Evolutionary conservation across 2,329 filamentous ascomycete genomes (phyloP).

Genomic region (Beauveria australis): DNA sequence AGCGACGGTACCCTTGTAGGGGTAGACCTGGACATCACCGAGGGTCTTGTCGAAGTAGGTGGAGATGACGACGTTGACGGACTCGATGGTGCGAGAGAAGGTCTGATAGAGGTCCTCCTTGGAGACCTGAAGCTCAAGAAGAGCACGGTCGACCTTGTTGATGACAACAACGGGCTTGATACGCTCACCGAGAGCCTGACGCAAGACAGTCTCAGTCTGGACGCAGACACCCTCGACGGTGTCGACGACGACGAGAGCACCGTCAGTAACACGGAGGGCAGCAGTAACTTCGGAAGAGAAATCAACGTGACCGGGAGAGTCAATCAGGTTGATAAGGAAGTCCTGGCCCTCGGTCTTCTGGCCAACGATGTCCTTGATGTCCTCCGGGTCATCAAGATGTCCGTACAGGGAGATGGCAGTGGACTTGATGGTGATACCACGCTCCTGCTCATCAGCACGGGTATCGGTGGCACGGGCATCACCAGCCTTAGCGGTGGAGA

Average conservation of each 20-base stretch:
- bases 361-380: conserved; percentile 88
- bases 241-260: conserved; percentile 99
- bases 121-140: conserved; percentile 95
- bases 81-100: conserved; percentile 99
- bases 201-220: conserved; percentile 98
- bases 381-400: conserved; percentile 69
- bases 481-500: conserved; percentile 95
- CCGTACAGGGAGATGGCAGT: conserved; percentile 98
- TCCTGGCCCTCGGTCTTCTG: conserved; percentile 84
- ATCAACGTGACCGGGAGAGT: conserved; percentile 99
- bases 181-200: conserved; percentile 98
- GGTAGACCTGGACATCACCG: conserved; percentile 98
- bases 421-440: conserved; percentile 99
- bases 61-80: conserved; percentile 99
- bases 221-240: conserved; percentile 99
- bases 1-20: conserved; percentile 92
- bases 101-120: conserved; percentile 99
- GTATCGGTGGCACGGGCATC: conserved; percentile 96
- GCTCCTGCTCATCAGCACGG: conserved; percentile 94
- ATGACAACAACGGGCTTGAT: conserved; percentile 99
- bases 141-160: conserved; percentile 99
- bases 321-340: conserved; percentile 99
- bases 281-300: conserved; percentile 99
- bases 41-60: conserved; percentile 97
- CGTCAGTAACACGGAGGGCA: conserved; percentile 98